Conservation (phyloP, 2,329 filamentous ascomycete genomes). For the Aotearoamyces nothofagi region DNA sequence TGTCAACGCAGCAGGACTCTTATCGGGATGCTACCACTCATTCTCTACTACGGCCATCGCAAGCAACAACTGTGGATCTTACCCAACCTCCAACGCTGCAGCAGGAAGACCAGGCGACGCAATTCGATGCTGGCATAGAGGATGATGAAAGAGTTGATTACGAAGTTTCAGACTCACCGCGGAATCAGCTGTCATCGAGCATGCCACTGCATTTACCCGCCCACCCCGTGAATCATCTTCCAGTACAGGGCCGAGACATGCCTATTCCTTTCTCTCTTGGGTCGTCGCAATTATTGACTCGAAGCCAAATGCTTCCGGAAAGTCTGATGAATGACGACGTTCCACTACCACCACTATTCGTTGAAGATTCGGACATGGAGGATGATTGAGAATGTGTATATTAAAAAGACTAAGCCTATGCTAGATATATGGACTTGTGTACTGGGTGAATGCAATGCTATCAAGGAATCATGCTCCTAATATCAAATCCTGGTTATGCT, state of each 20-base stretch:
- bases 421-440: neutral
- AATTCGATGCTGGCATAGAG: neutral
- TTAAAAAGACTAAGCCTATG: neutral
- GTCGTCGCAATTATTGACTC: slow-evolving; percentile 27
- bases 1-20: neutral
- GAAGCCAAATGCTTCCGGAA: slow-evolving; percentile 37
- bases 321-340: slow-evolving; percentile 21
- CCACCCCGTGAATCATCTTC: slow-evolving; percentile 1
- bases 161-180: slow-evolving; percentile 11
- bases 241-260: slow-evolving; percentile 1
- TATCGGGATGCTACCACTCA: neutral
- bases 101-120: slow-evolving; percentile 2
- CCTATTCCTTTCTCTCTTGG: slow-evolving; percentile 13
- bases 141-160: neutral
- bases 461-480: neutral
- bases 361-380: neutral
- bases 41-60: slow-evolving; percentile 8
- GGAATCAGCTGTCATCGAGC: slow-evolving; percentile 15
- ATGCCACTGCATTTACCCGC: slow-evolving; percentile 8
- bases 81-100: slow-evolving; percentile 11
- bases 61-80: slow-evolving; percentile 18
- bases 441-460: neutral
- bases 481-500: neutral
- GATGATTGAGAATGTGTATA: neutral
- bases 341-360: neutral